A percentile compares a stretch with the other conserved stretches of the same genome.
phyloP scores from a whole-genome alignment of 139 green algal species.

The Micromonas pusilla region DNA sequence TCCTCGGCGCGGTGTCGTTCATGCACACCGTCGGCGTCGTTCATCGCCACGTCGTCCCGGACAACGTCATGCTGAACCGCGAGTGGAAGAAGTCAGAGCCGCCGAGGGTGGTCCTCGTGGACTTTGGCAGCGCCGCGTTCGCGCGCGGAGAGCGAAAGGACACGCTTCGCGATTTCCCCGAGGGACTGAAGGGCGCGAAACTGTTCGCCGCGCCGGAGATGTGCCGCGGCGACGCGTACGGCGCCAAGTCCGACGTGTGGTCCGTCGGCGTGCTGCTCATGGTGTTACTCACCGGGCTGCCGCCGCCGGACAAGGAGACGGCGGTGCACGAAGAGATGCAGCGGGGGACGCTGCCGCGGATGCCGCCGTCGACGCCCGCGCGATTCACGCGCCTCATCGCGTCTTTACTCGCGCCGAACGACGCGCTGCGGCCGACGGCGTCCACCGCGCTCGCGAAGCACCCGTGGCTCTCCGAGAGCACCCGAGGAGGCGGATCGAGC shows the following conservation, averaged over 20 bases:
- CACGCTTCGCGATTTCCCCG: not conserved
- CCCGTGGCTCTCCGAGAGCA: not conserved
- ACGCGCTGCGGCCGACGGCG: not conserved
- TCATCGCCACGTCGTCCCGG: conserved; percentile 49
- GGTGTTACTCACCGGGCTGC: not conserved
- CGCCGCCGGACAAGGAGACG: not conserved
- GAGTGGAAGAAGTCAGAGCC: not conserved
- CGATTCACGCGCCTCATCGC: not conserved
- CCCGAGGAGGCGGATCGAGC: too few relatives aligned
- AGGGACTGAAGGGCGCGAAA: conserved; percentile 16
- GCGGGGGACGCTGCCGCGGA: not conserved
- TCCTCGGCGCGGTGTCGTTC: conserved; percentile 35
- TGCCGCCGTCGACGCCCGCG: not conserved
- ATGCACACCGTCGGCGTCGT: conserved; percentile 46
- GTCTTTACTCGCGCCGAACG: not conserved
- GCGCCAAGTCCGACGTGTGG: conserved; percentile 7
- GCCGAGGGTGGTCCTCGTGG: not conserved
- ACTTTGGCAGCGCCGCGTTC: conserved; percentile 19
- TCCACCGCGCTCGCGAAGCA: not conserved
- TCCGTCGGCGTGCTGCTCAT: conserved; percentile 1
- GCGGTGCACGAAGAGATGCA: not conserved
- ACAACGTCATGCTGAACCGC: conserved; percentile 44
- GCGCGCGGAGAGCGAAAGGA: not conserved
- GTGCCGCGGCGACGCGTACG: not conserved
- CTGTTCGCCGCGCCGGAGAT: conserved; percentile 17